These are phyloP conservation scores for Penicillium nordicum DNA, from an alignment of 2,329 filamentous ascomycete genomes.

Conservation along the genomic window DNA sequence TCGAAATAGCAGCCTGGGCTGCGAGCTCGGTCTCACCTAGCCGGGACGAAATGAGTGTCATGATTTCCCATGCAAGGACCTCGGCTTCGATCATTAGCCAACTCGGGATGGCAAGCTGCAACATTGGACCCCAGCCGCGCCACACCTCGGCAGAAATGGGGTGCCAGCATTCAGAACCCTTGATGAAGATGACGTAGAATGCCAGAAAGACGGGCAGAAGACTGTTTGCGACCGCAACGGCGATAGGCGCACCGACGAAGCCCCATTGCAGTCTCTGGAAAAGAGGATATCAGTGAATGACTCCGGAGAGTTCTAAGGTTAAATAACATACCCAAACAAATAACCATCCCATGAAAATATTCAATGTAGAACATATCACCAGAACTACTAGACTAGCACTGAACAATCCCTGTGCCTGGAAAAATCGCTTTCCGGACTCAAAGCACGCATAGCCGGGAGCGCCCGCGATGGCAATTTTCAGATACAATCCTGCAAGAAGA, in stretches of 20 bases:
- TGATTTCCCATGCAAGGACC: slow-evolving; percentile 82
- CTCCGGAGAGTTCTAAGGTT: neutral
- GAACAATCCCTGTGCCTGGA: slow-evolving; percentile 80
- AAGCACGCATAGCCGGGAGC: slow-evolving; percentile 70
- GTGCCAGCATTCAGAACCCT: slow-evolving; percentile 71
- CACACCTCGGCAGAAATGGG: slow-evolving; percentile 65
- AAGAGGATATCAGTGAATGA: neutral
- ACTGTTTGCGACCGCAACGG: slow-evolving; percentile 68
- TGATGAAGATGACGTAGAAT: slow-evolving; percentile 66
- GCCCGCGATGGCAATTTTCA: slow-evolving; percentile 64
- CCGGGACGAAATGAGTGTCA: slow-evolving; percentile 71
- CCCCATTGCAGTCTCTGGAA: slow-evolving; percentile 51
- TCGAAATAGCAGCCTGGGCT: slow-evolving; percentile 77
- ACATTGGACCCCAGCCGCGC: slow-evolving; percentile 73
- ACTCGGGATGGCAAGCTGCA: slow-evolving; percentile 76
- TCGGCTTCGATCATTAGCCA: slow-evolving; percentile 89
- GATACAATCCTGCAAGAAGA: slow-evolving; percentile 64
- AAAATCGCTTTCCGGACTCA: slow-evolving; percentile 72
- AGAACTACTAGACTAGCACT: slow-evolving; percentile 74
- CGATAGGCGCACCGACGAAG: slow-evolving; percentile 73
- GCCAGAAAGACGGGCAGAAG: slow-evolving; percentile 66
- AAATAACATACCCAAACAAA: slow-evolving; percentile 61
- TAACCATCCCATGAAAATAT: slow-evolving; percentile 71
- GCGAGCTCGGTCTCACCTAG: slow-evolving; percentile 74
- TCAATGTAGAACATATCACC: slow-evolving; percentile 73